Base-by-base conservation (phyloP, 805 yeast species). In the Lipomyces chichibuensis region DNA sequence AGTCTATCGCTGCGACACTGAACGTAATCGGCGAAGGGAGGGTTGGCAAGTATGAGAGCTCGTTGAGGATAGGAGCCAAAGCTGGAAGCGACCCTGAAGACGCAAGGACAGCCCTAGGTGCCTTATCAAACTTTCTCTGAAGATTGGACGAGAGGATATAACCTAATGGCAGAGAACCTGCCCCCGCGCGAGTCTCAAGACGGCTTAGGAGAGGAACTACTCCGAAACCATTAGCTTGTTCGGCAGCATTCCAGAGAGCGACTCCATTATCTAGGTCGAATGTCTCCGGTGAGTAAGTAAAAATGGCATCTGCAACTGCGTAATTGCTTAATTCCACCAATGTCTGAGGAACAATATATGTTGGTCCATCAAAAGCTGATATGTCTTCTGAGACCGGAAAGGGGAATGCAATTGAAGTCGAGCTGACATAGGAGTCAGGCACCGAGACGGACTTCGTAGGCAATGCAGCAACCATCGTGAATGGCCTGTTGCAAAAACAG, bases 151-250 rank as follows among this genome's bases (percentile, higher is more conserved):
- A 68, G 33, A 74, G 66, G 63, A 85, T 77, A 79, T 88, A 93
- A 51, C 97, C 98, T 60, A 90, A 80, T 57, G 94, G 83, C 33
- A 90, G 85, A 69, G 87, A 84, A 57, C 94, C 91, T 39, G 97
- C 95, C 73, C 97, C 98, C 1, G 89, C 81, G 76, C 97, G 87
- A 65, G 91, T 85, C 75, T 92, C 92, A 62, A 78, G 73, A 61
- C 74, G 80, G 75, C 86, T 81, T 72, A 88, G 78, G 63, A 81
- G 81, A 33, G 96, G 95, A 63, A 87, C 85, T n/a, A 77, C 78
- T 29, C 87, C 87, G 57, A 77, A 75, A 14, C 85, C 80, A 75
- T 89, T 88, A 52, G 76, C 74, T 74, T 85, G 83, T 74, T 81
- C 81, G 59, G 81, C 77, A 57, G 80, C 77, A 56, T 82, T 75